Base-by-base conservation (phyloP, 176 grass and related monocot species). In the Oryza nivara region DNA sequence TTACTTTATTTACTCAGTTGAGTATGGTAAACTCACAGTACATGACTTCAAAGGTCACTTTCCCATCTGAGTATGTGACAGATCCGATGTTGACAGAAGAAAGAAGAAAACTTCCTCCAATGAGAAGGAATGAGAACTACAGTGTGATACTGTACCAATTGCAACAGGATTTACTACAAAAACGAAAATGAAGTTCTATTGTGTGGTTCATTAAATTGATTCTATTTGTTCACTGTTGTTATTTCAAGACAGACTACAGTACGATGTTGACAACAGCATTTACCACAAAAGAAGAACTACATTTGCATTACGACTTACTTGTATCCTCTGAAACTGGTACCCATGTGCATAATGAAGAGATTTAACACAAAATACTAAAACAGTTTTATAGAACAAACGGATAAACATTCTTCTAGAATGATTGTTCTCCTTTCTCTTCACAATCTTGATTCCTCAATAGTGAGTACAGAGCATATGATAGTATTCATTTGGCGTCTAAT, bases 211-310 rank as follows among this genome's bases (percentile, higher is more conserved):
- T 32, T 77, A 64, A 15, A 76, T 16, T 54, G 4, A 54, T 65
- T 48, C 19, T 0, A 68, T 68, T 2, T 9, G 5, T 61, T n/a
- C 1, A n/a, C 19, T 83, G 25, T 19, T 52, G n/a, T 1, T 67
- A 65, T 74, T 22, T 65, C 16, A 49, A 22, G 26, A 41, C 36
- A 67, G 11, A 66, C 19, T 83, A 16, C 70, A 51, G 17, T 13
- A 49, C 11, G 71, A 49, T 51, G 12, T 40, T 2, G n/a, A 67
- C 19, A 67, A 4, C 35, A 49, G 12, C 17, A 74, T 83, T 49
- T 73, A 30, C 45, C 32, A 72, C 56, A 20, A 83, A 51, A 76
- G 44, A 81, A 78, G 44, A 81, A 78, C 10, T 65, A 45, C 9
- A 70, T 68, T 49, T 32, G 44, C 66, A 72, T 30, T 72, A 13